These are phyloP conservation scores for Aspergillus quadricinctus DNA, from an alignment of 2,329 filamentous ascomycete species.

Conservation along the genomic window DNA sequence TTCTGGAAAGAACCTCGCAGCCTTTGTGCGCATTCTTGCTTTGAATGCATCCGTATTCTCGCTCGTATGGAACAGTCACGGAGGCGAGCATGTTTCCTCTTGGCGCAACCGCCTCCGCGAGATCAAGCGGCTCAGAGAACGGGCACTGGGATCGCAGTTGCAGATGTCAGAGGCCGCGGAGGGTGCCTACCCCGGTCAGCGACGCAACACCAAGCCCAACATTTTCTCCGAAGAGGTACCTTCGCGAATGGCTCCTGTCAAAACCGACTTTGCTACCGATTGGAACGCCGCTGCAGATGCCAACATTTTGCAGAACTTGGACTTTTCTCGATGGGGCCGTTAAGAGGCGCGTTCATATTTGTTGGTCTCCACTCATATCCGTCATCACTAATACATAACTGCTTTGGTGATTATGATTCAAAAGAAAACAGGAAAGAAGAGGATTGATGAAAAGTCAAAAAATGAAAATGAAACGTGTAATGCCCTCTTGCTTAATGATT, in stretches of 20 bases:
- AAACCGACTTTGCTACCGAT: constrained; percentile 32
- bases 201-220: constrained; percentile 36
- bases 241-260: constrained; percentile 28
- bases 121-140: constrained; percentile 74
- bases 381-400: not conserved
- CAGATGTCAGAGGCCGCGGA: constrained; percentile 27
- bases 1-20: constrained; percentile 72
- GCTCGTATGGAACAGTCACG: constrained; percentile 72
- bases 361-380: not conserved
- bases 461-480: not conserved
- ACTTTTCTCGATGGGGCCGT: constrained; percentile 42
- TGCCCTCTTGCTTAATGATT: not conserved
- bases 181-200: constrained; percentile 30
- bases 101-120: constrained; percentile 85
- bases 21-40: constrained; percentile 81
- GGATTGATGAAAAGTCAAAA: not conserved
- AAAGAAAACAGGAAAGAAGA: not conserved
- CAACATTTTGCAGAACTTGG: constrained; percentile 37
- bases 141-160: constrained; percentile 29
- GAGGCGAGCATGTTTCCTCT: constrained; percentile 78
- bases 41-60: constrained; percentile 93
- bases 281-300: constrained; percentile 35
- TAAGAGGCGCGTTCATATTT: constrained; percentile 12
- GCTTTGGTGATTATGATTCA: not conserved
- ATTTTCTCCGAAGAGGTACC: constrained; percentile 33